These are phyloP conservation scores for Mycena indigotica DNA, from an alignment of 768 basidiomycete genomes.

Conservation along the genomic window DNA sequence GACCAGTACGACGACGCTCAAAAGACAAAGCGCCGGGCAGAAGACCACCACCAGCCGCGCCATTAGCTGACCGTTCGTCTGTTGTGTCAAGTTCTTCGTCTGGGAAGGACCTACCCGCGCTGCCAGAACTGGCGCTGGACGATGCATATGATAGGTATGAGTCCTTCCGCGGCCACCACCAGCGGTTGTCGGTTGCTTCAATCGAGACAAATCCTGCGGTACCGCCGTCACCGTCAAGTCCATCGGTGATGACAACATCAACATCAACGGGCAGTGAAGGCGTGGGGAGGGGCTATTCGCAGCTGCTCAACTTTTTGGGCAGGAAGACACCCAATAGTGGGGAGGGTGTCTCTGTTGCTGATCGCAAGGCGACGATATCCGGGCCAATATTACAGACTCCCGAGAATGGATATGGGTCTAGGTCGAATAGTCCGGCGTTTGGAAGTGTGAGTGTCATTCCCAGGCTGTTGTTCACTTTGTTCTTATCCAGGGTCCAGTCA, in stretches of 20 bases:
- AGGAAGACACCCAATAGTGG: conserved; percentile 57
- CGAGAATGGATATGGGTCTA: conserved; percentile 32
- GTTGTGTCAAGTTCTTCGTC: conserved; percentile 29
- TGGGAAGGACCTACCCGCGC: conserved; percentile 57
- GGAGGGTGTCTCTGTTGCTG: conserved; percentile 21
- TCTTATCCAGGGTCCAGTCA: conserved; percentile 49
- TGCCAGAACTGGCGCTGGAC: conserved; percentile 48
- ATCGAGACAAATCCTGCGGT: conserved; percentile 43
- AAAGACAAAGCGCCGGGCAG: conserved; percentile 38
- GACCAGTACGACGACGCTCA: conserved; percentile 36
- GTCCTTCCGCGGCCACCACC: conserved; percentile 61
- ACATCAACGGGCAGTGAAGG: conserved; percentile 17
- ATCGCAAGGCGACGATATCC: conserved; percentile 58
- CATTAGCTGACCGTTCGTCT: conserved; percentile 31
- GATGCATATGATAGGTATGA: conserved; percentile 93
- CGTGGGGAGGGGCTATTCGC: conserved; percentile 42
- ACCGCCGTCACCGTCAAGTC: conserved; percentile 43
- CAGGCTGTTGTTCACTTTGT: background rate
- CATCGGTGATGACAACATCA: conserved; percentile 19
- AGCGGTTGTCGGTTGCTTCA: conserved; percentile 66
- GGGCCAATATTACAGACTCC: conserved; percentile 57
- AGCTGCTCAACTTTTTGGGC: conserved; percentile 65
- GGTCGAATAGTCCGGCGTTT: conserved; percentile 63
- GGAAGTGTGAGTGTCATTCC: conserved; percentile 52
- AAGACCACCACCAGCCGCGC: conserved; percentile 53